A percentile compares a stretch with the other conserved stretches of the same genome.
Evolutionary conservation across 192 early-diverging fungal species (phyloP).

Genomic region (Mortierella antarctica): DNA sequence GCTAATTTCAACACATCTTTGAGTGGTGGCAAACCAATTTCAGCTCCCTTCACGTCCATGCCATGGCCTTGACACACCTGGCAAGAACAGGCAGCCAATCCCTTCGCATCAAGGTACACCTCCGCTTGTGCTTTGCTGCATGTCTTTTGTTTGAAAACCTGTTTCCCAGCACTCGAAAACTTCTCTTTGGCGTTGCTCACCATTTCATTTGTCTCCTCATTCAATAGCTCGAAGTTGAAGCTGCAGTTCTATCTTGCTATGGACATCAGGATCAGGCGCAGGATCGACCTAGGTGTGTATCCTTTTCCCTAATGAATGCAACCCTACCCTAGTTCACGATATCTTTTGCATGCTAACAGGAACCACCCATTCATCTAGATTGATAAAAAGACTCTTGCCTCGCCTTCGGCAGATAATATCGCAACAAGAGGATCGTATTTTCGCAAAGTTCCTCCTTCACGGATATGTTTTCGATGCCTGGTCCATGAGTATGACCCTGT

Average conservation of each 20-base stretch:
- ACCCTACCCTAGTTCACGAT: no score
- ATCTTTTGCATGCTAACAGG: background rate
- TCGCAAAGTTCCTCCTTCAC: slow-evolving; percentile 15
- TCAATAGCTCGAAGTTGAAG: slow-evolving; percentile 40
- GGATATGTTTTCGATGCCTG: slow-evolving; percentile 49
- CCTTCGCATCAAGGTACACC: slow-evolving; percentile 34
- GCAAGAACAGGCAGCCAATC: slow-evolving; percentile 23
- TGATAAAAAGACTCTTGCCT: background rate
- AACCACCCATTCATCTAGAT: slow-evolving; percentile 4
- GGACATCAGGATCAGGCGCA: background rate
- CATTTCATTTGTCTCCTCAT: background rate
- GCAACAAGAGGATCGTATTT: background rate
- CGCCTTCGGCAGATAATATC: slow-evolving; percentile 10
- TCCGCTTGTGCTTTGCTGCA: background rate
- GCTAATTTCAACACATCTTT: background rate
- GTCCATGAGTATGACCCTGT: slow-evolving; percentile 17
- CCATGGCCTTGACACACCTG: slow-evolving; percentile 39
- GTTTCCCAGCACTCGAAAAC: background rate
- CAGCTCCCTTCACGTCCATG: no score
- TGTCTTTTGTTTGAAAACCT: background rate
- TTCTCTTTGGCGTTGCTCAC: background rate
- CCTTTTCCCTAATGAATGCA: background rate
- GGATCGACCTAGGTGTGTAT: slow-evolving; percentile 6
- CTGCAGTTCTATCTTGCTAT: slow-evolving; percentile 35
- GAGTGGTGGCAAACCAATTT: background rate